A percentile compares a stretch with the other conserved stretches of the same genome.
phyloP scores from a whole-genome alignment of 2,329 filamentous ascomycete species.

The Apiospora koreana region DNA sequence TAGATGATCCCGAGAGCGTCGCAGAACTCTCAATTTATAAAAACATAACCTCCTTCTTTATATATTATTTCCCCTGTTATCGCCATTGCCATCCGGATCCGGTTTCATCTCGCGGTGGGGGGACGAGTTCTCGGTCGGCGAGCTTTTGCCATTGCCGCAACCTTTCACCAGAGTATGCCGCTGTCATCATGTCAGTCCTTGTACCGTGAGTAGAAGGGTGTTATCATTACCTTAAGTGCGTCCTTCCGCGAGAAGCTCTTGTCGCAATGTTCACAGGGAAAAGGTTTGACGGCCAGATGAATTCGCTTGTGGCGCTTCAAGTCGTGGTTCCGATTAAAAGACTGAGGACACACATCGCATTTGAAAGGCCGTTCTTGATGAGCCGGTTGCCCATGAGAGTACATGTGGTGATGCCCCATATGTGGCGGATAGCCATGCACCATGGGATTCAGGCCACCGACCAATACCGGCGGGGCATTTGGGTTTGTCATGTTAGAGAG shows the following conservation, averaged over 20 bases:
- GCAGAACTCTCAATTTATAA: neutral
- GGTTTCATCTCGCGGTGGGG: conserved; percentile 24
- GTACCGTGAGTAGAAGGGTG: neutral
- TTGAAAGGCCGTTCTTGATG: conserved; percentile 86
- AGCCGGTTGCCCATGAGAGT: conserved; percentile 52
- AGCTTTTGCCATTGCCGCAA: conserved; percentile 47
- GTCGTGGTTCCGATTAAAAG: conserved; percentile 96
- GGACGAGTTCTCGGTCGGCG: conserved; percentile 23
- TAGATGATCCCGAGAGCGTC: neutral
- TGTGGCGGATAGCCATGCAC: conserved; percentile 57
- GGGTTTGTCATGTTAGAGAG: conserved; percentile 80
- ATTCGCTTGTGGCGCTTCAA: conserved; percentile 95
- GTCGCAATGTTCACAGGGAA: conserved; percentile 86
- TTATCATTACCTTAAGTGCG: conserved; percentile 77
- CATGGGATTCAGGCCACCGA: conserved; percentile 58
- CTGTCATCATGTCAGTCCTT: conserved; percentile 38
- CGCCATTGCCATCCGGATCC: conserved; percentile 18
- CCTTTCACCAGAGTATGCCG: conserved; percentile 66
- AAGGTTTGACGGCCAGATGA: conserved; percentile 93
- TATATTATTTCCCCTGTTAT: conserved; percentile 2
- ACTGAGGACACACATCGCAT: conserved; percentile 89
- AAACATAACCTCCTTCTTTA: neutral
- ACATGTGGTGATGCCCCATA: conserved; percentile 56
- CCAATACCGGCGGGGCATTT: conserved; percentile 69
- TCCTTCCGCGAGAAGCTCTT: conserved; percentile 98